Percentiles rank a stretch among this genome's conserved stretches.
These are phyloP conservation scores for Sarocladium strictum DNA, from an alignment of 2,329 filamentous ascomycete genomes.

Conservation along the genomic window DNA sequence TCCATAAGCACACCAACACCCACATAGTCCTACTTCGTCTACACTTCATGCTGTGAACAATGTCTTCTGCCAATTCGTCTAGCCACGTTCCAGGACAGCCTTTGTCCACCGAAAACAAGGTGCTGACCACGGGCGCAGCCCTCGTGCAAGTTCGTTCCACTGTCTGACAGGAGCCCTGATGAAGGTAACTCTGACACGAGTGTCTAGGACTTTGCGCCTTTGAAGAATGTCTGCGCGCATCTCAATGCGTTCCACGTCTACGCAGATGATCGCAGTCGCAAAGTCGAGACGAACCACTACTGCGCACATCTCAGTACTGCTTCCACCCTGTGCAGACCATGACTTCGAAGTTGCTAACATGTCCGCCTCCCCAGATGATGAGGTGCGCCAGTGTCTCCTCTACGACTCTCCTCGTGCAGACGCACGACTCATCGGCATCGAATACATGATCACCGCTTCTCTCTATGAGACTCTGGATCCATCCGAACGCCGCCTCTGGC, in stretches of 20 bases:
- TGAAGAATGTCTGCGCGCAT: conserved; percentile 73
- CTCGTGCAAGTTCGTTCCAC: conserved; percentile 42
- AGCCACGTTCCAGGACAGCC: conserved; percentile 21
- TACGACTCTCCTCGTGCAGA: conserved; percentile 65
- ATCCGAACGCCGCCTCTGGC: conserved; percentile 72
- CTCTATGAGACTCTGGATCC: conserved; percentile 60
- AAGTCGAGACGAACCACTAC: conserved; percentile 78
- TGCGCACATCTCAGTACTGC: conserved; percentile 62
- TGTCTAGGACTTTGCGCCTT: conserved; percentile 57
- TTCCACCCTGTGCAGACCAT: not conserved
- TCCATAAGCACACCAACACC: not conserved
- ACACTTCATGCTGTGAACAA: not conserved
- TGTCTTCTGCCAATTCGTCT: not conserved
- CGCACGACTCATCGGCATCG: conserved; percentile 74
- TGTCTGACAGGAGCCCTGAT: not conserved
- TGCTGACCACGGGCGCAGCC: conserved; percentile 56
- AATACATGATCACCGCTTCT: conserved; percentile 75
- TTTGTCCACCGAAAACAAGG: conserved; percentile 47
- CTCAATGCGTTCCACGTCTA: conserved; percentile 86
- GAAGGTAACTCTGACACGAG: not conserved
- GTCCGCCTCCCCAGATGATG: conserved; percentile 29
- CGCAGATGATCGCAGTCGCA: conserved; percentile 61
- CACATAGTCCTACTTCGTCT: not conserved
- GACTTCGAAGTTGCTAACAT: not conserved
- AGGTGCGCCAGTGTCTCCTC: conserved; percentile 78